Conservation (phyloP, 2,329 filamentous ascomycete genomes). For the Pyrenochaeta sp. region DNA sequence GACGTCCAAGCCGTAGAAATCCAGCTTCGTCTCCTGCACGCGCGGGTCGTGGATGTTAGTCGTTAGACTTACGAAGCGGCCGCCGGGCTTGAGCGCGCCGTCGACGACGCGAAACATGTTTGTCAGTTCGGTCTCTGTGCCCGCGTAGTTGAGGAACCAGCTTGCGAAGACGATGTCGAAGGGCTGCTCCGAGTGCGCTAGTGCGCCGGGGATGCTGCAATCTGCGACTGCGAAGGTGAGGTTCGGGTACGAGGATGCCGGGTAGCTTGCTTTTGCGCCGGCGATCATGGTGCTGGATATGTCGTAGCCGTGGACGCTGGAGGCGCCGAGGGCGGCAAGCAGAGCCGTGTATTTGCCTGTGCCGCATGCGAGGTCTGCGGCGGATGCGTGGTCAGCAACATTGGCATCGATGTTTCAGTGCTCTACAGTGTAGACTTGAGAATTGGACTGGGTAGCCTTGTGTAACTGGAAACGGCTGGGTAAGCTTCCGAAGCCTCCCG, state of each 20-base stretch:
- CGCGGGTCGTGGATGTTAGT: slow-evolving; percentile 28
- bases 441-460: too few species aligned
- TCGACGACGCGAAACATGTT: slow-evolving; percentile 34
- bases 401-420: too few species aligned
- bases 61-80: slow-evolving; percentile 33
- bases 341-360: slow-evolving; percentile 36
- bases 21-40: slow-evolving; percentile 21
- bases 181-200: not conserved
- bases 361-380: slow-evolving; percentile 40
- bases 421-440: too few species aligned
- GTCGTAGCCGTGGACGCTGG: slow-evolving; percentile 31
- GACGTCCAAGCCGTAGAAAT: slow-evolving; percentile 35
- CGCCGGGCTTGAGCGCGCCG: slow-evolving; percentile 18
- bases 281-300: slow-evolving; percentile 38
- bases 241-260: slow-evolving; percentile 13
- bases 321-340: slow-evolving; percentile 29
- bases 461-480: not conserved
- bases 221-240: slow-evolving; percentile 33
- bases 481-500: not conserved
- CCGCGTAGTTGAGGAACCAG: slow-evolving; percentile 43
- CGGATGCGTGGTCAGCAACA: not conserved
- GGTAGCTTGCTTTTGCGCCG: slow-evolving; percentile 26
- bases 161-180: slow-evolving; percentile 41
- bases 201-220: slow-evolving; percentile 24
- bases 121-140: slow-evolving; percentile 24